Evolutionary conservation across 495 filamentous ascomycete genomes (phyloP).

Genomic region (Hypoxylon lienhwacheense): DNA sequence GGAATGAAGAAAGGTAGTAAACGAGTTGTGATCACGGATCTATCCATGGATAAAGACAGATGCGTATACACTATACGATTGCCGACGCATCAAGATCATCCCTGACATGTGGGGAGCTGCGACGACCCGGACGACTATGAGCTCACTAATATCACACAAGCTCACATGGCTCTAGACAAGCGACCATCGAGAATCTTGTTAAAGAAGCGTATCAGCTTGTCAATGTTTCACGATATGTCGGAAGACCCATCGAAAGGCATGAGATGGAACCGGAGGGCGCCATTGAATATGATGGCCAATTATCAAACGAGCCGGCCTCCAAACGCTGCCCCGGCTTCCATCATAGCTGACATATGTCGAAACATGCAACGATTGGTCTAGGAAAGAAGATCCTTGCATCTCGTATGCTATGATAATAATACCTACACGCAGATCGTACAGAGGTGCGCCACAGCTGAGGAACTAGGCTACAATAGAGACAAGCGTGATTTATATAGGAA

Average conservation of each 20-base stretch:
- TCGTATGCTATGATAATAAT: no score
- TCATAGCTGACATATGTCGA: slow-evolving; percentile 24
- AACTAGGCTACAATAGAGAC: slow-evolving; percentile 32
- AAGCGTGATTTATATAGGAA: slow-evolving; percentile 19
- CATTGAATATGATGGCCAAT: slow-evolving; percentile 32
- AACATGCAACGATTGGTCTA: slow-evolving; percentile 36
- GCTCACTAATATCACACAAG: slow-evolving; percentile 35
- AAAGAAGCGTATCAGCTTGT: slow-evolving; percentile 29
- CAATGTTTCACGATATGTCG: slow-evolving; percentile 36
- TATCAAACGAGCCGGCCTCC: slow-evolving; percentile 27
- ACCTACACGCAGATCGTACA: slow-evolving; percentile 16
- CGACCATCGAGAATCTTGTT: slow-evolving; percentile 25
- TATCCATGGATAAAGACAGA: slow-evolving; percentile 36
- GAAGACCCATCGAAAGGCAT: slow-evolving; percentile 26
- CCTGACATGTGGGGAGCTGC: slow-evolving; percentile 31
- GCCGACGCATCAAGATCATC: slow-evolving; percentile 29
- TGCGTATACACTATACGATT: slow-evolving; percentile 29
- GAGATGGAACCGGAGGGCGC: slow-evolving; percentile 31
- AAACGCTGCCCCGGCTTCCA: slow-evolving; percentile 25
- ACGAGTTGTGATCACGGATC: slow-evolving; percentile 29
- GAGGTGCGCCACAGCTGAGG: slow-evolving; percentile 51
- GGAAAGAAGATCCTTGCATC: slow-evolving; percentile 27
- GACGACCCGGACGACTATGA: slow-evolving; percentile 29
- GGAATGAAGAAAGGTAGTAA: no score
- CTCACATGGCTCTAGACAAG: slow-evolving; percentile 31